phyloP scores from a whole-genome alignment of 768 basidiomycete species.

The Collybia sordida region DNA sequence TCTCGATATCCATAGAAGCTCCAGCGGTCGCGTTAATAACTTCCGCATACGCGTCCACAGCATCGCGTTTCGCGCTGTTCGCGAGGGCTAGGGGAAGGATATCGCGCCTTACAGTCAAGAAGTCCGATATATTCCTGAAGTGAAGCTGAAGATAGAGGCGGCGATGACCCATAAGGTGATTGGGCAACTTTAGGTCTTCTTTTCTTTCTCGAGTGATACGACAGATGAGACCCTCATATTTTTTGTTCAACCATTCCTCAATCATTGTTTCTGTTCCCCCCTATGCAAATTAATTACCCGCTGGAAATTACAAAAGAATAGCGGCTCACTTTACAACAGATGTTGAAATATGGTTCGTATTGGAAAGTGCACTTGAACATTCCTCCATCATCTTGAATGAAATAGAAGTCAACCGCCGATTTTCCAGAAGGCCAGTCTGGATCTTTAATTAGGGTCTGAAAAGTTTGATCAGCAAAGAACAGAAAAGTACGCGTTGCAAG shows the following conservation, averaged over 20 bases:
- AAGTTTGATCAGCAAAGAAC: not conserved
- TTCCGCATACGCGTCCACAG: conserved; percentile 97
- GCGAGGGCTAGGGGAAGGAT: conserved; percentile 85
- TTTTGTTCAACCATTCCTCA: conserved; percentile 95
- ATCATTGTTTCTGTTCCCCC: conserved; percentile 82
- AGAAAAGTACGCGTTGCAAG: not conserved
- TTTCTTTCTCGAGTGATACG: conserved; percentile 82
- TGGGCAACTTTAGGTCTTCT: conserved; percentile 93
- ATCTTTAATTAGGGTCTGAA: conserved; percentile 83
- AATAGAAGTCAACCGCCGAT: conserved; percentile 94
- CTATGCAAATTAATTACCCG: conserved; percentile 35
- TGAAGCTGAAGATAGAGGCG: conserved; percentile 85
- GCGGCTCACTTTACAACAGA: conserved; percentile 81
- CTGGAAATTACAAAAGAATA: not conserved
- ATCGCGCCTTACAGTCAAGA: conserved; percentile 84
- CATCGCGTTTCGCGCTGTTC: conserved; percentile 90
- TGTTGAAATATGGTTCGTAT: conserved; percentile 94
- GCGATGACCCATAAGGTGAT: conserved; percentile 94
- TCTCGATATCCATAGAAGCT: conserved; percentile 63
- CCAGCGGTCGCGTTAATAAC: conserved; percentile 81
- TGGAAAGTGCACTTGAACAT: conserved; percentile 94
- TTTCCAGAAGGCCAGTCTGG: conserved; percentile 80
- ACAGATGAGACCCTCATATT: conserved; percentile 83
- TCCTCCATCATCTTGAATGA: conserved; percentile 94
- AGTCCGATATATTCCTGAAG: conserved; percentile 93